Percentiles rank a stretch among this genome's conserved stretches.
phyloP scores from a whole-genome alignment of 2,329 filamentous ascomycete genomes.

The Cytospora paraplurivora region DNA sequence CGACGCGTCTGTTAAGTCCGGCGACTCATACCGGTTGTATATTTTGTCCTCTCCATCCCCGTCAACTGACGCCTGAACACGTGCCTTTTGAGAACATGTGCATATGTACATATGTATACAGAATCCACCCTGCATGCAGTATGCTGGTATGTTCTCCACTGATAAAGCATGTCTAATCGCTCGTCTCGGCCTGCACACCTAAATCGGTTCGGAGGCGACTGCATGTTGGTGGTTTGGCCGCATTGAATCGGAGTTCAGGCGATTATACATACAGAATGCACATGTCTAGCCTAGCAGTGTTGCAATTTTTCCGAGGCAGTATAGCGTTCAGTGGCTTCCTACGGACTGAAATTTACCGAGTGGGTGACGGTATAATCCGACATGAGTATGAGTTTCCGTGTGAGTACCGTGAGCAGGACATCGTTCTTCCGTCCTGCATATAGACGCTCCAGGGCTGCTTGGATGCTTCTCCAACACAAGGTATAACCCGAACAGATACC shows the following conservation, averaged over 20 bases:
- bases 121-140: background rate
- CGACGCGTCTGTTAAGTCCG: background rate
- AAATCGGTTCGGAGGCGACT: background rate
- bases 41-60: no score
- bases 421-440: background rate
- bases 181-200: background rate
- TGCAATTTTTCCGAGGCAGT: background rate
- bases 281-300: background rate
- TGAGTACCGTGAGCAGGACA: background rate
- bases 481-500: background rate
- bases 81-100: background rate
- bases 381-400: background rate
- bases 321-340: background rate
- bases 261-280: background rate
- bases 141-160: background rate
- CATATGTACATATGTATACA: background rate
- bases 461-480: background rate
- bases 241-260: background rate
- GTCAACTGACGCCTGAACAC: background rate
- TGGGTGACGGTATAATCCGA: no score
- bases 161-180: background rate
- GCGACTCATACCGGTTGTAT: background rate
- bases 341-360: background rate
- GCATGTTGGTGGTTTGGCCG: background rate
- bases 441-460: background rate